Evolutionary conservation across 495 filamentous ascomycete species (phyloP).

Genomic region (Aspergillus bridgeri): DNA sequence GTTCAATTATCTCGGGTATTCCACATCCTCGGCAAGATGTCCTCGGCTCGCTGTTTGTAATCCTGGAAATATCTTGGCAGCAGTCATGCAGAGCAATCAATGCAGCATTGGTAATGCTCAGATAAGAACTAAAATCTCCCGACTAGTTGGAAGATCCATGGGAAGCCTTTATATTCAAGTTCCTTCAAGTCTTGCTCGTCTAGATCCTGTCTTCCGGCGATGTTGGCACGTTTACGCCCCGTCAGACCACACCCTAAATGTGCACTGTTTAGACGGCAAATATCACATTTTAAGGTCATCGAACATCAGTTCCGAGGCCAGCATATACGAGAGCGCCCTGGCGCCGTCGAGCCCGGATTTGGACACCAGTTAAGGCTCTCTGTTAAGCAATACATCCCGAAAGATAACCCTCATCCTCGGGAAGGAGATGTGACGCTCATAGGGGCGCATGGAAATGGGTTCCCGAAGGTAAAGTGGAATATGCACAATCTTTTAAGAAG

Average conservation of each 20-base stretch:
- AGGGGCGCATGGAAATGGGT: conserved; percentile 70
- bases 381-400: conserved; percentile 72
- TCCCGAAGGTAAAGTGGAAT: conserved; percentile 56
- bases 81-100: too few relatives aligned
- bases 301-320: conserved; percentile 50
- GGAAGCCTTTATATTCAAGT: too few relatives aligned
- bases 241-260: neutral
- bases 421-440: conserved; percentile 69
- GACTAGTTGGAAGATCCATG: too few relatives aligned
- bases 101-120: too few relatives aligned
- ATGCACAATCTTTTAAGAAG: neutral
- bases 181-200: too few relatives aligned
- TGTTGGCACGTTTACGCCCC: neutral
- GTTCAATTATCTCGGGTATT: neutral
- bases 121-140: too few relatives aligned
- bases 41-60: neutral
- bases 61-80: neutral
- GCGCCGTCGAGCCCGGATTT: conserved; percentile 47
- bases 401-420: conserved; percentile 49
- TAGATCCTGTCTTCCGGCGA: neutral
- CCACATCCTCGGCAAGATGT: neutral
- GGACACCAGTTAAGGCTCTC: conserved; percentile 54
- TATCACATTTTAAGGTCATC: conserved; percentile 8
- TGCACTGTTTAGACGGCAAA: neutral
- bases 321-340: conserved; percentile 59